These are phyloP conservation scores for Cladosporium velox DNA, from an alignment of 2,329 filamentous ascomycete species.

Conservation along the genomic window DNA sequence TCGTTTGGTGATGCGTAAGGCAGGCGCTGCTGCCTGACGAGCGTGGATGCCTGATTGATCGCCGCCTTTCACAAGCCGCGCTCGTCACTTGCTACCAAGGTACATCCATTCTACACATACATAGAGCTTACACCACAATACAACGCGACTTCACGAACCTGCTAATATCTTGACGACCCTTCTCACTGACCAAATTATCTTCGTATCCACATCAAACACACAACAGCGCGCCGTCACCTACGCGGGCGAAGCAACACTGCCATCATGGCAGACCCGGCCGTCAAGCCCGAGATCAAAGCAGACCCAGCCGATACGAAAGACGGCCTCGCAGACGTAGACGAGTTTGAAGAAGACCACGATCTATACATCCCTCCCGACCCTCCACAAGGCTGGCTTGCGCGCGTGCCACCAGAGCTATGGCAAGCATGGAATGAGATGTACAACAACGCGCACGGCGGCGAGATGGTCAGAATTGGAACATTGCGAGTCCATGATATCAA, in stretches of 20 bases:
- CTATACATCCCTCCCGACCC: slow-evolving; percentile 31
- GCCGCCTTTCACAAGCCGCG: slow-evolving; percentile 5
- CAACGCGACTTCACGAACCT: background rate
- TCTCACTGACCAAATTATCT: background rate
- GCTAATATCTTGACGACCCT: background rate
- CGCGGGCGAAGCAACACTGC: background rate
- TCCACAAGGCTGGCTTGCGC: slow-evolving; percentile 63
- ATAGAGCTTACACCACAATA: background rate
- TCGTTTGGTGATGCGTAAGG: background rate
- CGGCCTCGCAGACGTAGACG: slow-evolving; percentile 29
- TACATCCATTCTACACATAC: slow-evolving; percentile 2
- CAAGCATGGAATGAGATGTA: slow-evolving; percentile 74
- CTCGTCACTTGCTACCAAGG: background rate
- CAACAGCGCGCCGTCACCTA: background rate
- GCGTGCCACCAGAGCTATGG: slow-evolving; percentile 78
- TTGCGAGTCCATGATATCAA: slow-evolving; percentile 9
- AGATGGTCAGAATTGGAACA: slow-evolving; percentile 67
- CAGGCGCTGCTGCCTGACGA: background rate
- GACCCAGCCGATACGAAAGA: slow-evolving; percentile 22
- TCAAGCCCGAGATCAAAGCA: slow-evolving; percentile 34
- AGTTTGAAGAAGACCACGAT: slow-evolving; percentile 38
- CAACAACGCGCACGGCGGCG: slow-evolving; percentile 59
- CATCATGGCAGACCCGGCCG: slow-evolving; percentile 18
- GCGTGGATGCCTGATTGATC: background rate
- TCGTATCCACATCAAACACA: background rate